Conservation (phyloP, 2,329 filamentous ascomycete species). For the Hypoxylon sp. region DNA sequence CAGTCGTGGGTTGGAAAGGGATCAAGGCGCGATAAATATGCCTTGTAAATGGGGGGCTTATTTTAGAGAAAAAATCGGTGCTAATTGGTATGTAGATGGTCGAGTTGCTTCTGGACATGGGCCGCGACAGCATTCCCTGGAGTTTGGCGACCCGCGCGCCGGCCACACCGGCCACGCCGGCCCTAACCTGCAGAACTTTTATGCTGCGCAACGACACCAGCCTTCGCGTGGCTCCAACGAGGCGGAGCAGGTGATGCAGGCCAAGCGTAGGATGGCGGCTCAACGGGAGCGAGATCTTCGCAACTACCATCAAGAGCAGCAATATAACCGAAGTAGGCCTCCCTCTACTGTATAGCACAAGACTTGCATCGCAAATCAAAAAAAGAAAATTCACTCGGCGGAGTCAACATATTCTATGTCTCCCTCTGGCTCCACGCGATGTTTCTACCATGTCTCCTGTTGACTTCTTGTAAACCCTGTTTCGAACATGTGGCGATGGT, state of each 20-base stretch:
- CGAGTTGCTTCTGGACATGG: constrained; percentile 72
- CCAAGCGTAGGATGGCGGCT: constrained; percentile 98
- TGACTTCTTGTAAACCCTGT: constrained; percentile 49
- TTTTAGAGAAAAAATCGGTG: constrained; percentile 38
- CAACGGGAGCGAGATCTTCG: constrained; percentile 98
- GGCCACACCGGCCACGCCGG: constrained; percentile 79
- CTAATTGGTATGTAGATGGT: constrained; percentile 68
- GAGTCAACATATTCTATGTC: constrained; percentile 48
- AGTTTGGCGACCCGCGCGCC: constrained; percentile 81
- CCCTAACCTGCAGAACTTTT: constrained; percentile 91
- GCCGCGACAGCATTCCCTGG: constrained; percentile 85
- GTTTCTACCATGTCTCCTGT: constrained; percentile 47
- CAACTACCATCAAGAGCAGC: constrained; percentile 99
- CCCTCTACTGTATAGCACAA: constrained; percentile 79
- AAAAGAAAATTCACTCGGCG: constrained; percentile 53
- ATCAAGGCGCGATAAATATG: constrained; percentile 34
- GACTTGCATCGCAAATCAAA: constrained; percentile 56
- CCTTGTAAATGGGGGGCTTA: constrained; percentile 44
- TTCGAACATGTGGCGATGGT: constrained; percentile 43
- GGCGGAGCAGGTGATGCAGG: constrained; percentile 98
- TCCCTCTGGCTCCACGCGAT: constrained; percentile 42
- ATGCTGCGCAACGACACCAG: constrained; percentile 92
- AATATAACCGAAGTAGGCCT: constrained; percentile 99
- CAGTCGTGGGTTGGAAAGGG: constrained; percentile 63
- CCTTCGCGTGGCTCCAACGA: constrained; percentile 85